Base-by-base conservation (phyloP, 2,329 filamentous ascomycete genomes). In the Clarireedia homoeocarpa region DNA sequence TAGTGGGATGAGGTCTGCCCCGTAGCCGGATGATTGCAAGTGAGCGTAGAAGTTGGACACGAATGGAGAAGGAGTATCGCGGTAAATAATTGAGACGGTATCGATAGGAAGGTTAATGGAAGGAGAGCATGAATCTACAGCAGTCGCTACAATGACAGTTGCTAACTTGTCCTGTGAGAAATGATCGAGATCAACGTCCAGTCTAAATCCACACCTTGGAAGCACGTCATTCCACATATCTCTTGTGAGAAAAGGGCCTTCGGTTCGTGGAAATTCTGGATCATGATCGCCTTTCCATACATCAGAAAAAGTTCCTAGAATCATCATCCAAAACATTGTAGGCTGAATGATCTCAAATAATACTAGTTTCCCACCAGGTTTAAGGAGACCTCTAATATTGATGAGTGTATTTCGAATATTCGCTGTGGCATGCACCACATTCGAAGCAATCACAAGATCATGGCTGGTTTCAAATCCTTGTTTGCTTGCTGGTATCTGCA, bases 381-480 rank as follows among this genome's bases (percentile, higher is more conserved):
- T 66, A 0, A 71, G 57, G 6, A 71, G 62, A 15, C 60, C 64
- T 5, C 62, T 57, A 34, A 64, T 61, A 56, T 69, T 62, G 0
- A 20, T 23, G 15, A 71, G 42, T 1, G 64, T 65, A 1, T 58
- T 44, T 0, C 38, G 17, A 5, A 71, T 63, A 45, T 17, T 62
- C 1, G 26, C n/a, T 4, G 60, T 63, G 2, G 62, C 62, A 46
- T 66, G 64, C 4, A 67, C 44, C 50, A 63, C 61, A 48, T 65
- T 65, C 3, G 63, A 23, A 3, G 64, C 61, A 53, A 66, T 49
- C 12, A 66, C 58, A 23, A 66, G 42, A 51, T 66, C 64, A 56
- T 59, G 73, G 1, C 58, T 53, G 0, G 58, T 61, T 20, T 67
- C 64, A 38, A 70, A 73, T 9, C 71, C 71, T 54, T 73, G 71